Conservation (phyloP, 2,329 filamentous ascomycete species). For the Paecilomyces sp. region DNA sequence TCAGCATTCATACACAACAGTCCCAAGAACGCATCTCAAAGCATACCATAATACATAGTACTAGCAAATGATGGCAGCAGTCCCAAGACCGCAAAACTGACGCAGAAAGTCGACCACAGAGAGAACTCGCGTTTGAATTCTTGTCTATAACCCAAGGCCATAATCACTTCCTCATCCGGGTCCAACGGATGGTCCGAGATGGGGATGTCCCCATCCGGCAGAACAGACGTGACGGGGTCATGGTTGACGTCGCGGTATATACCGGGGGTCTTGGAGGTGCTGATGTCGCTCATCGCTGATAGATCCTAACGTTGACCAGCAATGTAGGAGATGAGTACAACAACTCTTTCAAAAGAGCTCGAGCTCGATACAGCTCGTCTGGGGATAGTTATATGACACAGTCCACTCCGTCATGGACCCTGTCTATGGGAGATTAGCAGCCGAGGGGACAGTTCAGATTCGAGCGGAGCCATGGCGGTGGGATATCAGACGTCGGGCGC, state of each 20-base stretch:
- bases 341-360: not conserved
- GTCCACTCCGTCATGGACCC: not conserved
- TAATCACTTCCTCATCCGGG: slow-evolving; percentile 35
- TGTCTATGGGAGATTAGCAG: not conserved
- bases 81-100: slow-evolving; percentile 66
- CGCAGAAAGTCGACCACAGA: slow-evolving; percentile 67
- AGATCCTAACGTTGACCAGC: not conserved
- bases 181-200: slow-evolving; percentile 28
- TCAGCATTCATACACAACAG: not conserved
- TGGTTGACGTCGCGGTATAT: slow-evolving; percentile 16
- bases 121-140: slow-evolving; percentile 66
- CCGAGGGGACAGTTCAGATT: not conserved
- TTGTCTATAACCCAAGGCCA: slow-evolving; percentile 47
- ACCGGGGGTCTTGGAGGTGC: slow-evolving; percentile 6
- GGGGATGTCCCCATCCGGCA: slow-evolving; percentile 31
- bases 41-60: slow-evolving; percentile 63
- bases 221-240: slow-evolving; percentile 29
- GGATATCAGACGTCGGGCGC: not conserved
- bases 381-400: not conserved
- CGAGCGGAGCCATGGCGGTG: not conserved
- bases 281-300: slow-evolving; percentile 2
- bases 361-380: not conserved
- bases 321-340: not conserved
- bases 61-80: slow-evolving; percentile 64
- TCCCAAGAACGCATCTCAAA: not conserved